Conservation (phyloP, 2,329 filamentous ascomycete genomes). For the Nigrospora osmanthi region DNA sequence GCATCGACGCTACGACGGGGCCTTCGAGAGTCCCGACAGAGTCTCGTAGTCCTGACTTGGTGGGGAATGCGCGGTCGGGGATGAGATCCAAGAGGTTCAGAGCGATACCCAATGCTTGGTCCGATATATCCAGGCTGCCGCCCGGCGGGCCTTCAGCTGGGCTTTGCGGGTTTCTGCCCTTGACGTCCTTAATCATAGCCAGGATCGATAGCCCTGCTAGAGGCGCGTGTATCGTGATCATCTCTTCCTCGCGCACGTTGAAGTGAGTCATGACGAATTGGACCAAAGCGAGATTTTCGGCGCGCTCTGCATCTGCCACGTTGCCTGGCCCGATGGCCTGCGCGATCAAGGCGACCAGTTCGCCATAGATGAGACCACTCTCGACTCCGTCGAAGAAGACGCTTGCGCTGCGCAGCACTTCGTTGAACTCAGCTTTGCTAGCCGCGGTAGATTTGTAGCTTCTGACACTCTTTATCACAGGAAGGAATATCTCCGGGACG, state of each 20-base stretch:
- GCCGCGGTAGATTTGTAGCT: constrained; percentile 60
- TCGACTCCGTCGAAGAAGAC: constrained; percentile 98
- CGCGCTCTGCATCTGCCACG: constrained; percentile 35
- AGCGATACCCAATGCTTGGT: constrained; percentile 38
- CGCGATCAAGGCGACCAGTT: constrained; percentile 62
- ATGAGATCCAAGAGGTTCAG: constrained; percentile 54
- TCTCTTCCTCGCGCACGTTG: constrained; percentile 93
- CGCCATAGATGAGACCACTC: constrained; percentile 84
- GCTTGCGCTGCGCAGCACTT: constrained; percentile 87
- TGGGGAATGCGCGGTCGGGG: constrained; percentile 54
- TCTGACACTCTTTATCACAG: constrained; percentile 73
- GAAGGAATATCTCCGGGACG: constrained; percentile 81
- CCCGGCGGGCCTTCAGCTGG: neutral
- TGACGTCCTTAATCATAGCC: constrained; percentile 50
- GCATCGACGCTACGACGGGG: constrained; percentile 20
- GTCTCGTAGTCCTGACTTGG: constrained; percentile 12
- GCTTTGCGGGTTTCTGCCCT: constrained; percentile 24
- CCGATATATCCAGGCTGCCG: constrained; percentile 6
- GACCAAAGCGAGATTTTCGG: constrained; percentile 63
- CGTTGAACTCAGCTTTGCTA: constrained; percentile 65
- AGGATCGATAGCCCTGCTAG: constrained; percentile 60
- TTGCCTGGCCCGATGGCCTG: constrained; percentile 45
- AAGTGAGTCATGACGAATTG: constrained; percentile 81
- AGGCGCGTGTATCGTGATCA: constrained; percentile 81
- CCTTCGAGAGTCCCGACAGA: constrained; percentile 15